phyloP scores from a whole-genome alignment of 768 basidiomycete species.

The Lactifluus rugatus region DNA sequence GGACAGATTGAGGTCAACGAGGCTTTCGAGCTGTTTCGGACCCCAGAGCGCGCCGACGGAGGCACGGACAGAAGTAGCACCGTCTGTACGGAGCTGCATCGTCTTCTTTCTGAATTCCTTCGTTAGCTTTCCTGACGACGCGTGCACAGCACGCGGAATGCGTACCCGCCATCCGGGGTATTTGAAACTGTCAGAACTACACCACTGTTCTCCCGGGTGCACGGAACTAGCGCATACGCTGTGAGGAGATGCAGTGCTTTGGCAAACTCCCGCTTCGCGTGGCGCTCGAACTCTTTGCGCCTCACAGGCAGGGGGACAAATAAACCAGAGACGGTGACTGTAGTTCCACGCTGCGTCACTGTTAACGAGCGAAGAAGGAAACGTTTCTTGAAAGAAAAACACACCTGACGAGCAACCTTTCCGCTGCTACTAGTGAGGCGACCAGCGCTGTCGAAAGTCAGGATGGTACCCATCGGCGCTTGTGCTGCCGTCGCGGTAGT shows the following conservation, averaged over 20 bases:
- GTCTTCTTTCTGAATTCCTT: constrained; percentile 41
- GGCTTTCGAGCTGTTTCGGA: constrained; percentile 61
- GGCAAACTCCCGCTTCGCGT: constrained; percentile 79
- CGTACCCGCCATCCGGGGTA: constrained; percentile 60
- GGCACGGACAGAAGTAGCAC: constrained; percentile 47
- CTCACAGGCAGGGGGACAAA: constrained; percentile 84
- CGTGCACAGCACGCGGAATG: constrained; percentile 1
- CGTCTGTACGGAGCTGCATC: constrained; percentile 64
- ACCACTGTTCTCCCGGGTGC: constrained; percentile 43
- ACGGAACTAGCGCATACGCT: constrained; percentile 86
- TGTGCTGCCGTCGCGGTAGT: constrained; percentile 62
- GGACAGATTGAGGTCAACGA: constrained; percentile 61
- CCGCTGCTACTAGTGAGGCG: constrained; percentile 40
- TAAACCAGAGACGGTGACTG: constrained; percentile 56
- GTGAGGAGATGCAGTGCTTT: constrained; percentile 76
- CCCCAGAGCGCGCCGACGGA: constrained; percentile 79
- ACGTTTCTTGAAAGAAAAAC: neutral
- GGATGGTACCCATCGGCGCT: constrained; percentile 67
- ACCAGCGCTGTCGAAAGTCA: constrained; percentile 67
- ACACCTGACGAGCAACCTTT: constrained; percentile 73
- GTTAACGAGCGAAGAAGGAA: neutral
- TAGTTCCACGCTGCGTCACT: constrained; percentile 68
- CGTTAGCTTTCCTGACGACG: neutral
- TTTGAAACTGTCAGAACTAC: constrained; percentile 71
- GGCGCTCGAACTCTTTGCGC: constrained; percentile 82